Conservation (phyloP, 352 stramenopile species). For the Phytophthora cryptogea region DNA sequence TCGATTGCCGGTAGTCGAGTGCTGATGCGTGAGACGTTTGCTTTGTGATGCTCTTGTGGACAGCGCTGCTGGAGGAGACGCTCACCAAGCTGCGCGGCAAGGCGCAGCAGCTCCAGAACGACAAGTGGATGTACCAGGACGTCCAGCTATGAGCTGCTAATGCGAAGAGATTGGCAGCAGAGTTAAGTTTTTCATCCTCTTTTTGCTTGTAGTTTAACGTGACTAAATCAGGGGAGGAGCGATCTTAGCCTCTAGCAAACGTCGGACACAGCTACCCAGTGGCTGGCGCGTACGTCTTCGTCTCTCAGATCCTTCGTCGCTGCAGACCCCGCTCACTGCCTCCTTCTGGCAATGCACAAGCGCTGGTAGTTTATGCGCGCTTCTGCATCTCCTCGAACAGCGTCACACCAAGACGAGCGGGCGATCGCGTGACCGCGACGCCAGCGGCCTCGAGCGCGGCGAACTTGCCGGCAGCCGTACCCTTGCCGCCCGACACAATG, state of each 20-base stretch:
- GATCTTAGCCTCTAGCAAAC: constrained; percentile 4
- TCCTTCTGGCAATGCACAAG: constrained; percentile 18
- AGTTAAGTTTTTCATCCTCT: constrained; percentile 23
- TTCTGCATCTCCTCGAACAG: constrained; percentile 97
- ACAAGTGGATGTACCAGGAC: constrained; percentile 83
- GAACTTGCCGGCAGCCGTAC: constrained; percentile 98
- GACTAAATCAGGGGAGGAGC: constrained; percentile 22
- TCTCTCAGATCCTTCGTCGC: constrained; percentile 1
- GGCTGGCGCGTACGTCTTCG: constrained; percentile 18
- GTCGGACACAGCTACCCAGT: constrained; percentile 35
- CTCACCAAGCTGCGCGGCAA: constrained; percentile 57
- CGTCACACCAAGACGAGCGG: constrained; percentile 95
- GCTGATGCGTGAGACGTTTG: constrained; percentile 1
- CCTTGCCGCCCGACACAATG: constrained; percentile 99
- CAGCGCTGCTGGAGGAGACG: constrained; percentile 63
- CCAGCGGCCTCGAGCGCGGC: constrained; percentile 94
- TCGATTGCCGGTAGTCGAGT: background rate
- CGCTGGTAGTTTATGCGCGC: constrained; percentile 40
- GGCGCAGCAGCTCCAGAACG: constrained; percentile 58
- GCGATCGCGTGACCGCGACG: constrained; percentile 96
- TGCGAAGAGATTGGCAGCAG: background rate
- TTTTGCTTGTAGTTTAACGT: constrained; percentile 40
- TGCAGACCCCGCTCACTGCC: constrained; percentile 3
- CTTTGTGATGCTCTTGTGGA: constrained; percentile 4
- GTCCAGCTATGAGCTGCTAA: constrained; percentile 42